These are phyloP conservation scores for Paecilomyces sp. DNA, from an alignment of 2,329 filamentous ascomycete species.

Conservation along the genomic window DNA sequence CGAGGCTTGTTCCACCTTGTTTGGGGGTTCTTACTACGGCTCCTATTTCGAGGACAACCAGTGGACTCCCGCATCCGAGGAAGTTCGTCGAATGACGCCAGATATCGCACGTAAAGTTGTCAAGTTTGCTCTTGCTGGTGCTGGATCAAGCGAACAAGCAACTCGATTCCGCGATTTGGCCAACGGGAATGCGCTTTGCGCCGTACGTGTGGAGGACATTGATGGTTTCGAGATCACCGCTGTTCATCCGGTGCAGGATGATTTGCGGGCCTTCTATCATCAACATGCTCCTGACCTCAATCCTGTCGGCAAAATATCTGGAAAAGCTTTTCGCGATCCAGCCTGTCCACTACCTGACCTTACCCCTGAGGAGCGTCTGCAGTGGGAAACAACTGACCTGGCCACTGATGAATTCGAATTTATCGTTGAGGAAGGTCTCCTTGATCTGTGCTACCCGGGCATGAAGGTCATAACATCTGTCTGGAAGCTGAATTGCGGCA, in stretches of 20 bases:
- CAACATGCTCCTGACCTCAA: conserved; percentile 36
- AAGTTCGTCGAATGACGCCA: conserved; percentile 33
- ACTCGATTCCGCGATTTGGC: conserved; percentile 30
- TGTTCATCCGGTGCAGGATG: conserved; percentile 41
- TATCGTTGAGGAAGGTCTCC: conserved; percentile 58
- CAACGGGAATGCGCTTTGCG: conserved; percentile 26
- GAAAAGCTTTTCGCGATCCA: conserved; percentile 43
- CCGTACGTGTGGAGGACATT: conserved; percentile 42
- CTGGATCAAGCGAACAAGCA: conserved; percentile 34
- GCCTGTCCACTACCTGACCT: conserved; percentile 31
- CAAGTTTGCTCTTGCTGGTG: conserved; percentile 42
- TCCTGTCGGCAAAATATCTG: conserved; percentile 48
- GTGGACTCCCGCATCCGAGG: conserved; percentile 32
- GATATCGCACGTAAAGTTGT: conserved; percentile 45
- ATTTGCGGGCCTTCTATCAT: conserved; percentile 43
- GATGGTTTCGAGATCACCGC: conserved; percentile 55
- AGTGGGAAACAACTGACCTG: conserved; percentile 13
- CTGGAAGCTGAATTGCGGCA: conserved; percentile 51
- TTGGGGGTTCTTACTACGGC: conserved; percentile 48
- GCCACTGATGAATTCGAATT: conserved; percentile 44
- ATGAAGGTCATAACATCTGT: conserved; percentile 55
- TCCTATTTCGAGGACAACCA: conserved; percentile 32
- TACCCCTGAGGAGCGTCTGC: conserved; percentile 22
- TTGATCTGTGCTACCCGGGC: conserved; percentile 54
- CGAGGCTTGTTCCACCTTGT: conserved; percentile 62